These are phyloP conservation scores for Exutisphaerella laricina DNA, from an alignment of 2,329 filamentous ascomycete species.

Conservation along the genomic window DNA sequence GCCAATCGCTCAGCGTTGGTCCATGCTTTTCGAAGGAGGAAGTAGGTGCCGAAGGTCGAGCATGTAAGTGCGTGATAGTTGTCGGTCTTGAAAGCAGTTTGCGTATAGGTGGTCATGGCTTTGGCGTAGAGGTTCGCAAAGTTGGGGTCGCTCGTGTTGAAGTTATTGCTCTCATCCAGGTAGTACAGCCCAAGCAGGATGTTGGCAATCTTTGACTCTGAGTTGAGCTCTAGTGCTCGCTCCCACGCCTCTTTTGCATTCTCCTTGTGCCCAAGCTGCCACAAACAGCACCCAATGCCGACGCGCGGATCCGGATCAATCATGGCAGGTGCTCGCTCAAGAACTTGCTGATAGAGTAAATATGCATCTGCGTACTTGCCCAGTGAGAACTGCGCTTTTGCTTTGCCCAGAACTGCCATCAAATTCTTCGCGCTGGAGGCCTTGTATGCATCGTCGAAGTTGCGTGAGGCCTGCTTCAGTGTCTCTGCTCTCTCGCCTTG, in stretches of 20 bases:
- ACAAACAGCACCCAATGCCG: conserved; percentile 93
- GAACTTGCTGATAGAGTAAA: conserved; percentile 76
- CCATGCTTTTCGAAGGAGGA: conserved; percentile 75
- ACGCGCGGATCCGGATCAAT: conserved; percentile 92
- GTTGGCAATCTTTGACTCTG: conserved; percentile 82
- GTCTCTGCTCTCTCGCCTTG: conserved; percentile 68
- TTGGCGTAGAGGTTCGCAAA: conserved; percentile 84
- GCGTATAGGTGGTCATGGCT: conserved; percentile 90
- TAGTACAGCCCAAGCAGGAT: conserved; percentile 87
- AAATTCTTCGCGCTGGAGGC: conserved; percentile 82
- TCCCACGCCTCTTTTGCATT: conserved; percentile 91
- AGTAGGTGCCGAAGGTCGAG: conserved; percentile 84
- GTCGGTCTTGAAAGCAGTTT: conserved; percentile 89
- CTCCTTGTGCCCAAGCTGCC: conserved; percentile 92
- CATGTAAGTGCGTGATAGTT: conserved; percentile 86
- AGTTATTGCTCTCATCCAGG: conserved; percentile 76
- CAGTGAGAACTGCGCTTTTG: conserved; percentile 78
- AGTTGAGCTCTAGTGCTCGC: conserved; percentile 72
- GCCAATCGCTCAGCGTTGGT: conserved; percentile 78
- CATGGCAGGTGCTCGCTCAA: conserved; percentile 79
- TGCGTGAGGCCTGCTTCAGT: conserved; percentile 78
- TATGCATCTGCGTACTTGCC: conserved; percentile 81
- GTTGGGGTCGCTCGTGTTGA: conserved; percentile 74
- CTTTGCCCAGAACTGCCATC: conserved; percentile 85
- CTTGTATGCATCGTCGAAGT: conserved; percentile 88